Base-by-base conservation (phyloP, 2,329 filamentous ascomycete species). In the Fulvia fulva region DNA sequence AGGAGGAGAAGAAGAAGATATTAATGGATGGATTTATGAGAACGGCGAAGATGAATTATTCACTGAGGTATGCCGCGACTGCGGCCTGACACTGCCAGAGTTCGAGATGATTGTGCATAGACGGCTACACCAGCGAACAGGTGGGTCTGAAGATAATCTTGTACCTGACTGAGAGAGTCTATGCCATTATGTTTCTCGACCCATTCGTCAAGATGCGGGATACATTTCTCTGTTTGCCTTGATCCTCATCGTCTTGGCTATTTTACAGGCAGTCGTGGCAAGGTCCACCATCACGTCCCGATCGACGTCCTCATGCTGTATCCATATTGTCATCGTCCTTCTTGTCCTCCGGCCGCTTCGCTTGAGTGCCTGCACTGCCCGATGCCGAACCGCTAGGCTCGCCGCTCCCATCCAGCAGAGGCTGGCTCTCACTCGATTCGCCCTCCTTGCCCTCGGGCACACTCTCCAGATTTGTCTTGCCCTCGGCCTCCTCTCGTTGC, bases 401-500 rank as follows among this genome's bases (percentile, higher is more conserved):
- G 22, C 68, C 68, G 21, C 63, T 65, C 22, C 62, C 61, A 52
- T 67, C 65, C 28, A 70, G 58, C 55, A 69, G 75, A 49, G 87
- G 85, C 71, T 85, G 80, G 58, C 76, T 78, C 70, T 81, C 79
- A 47, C 84, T 83, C 25, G 82, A 80, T 74, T 91, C 88, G 30
- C 66, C 67, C 70, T 81, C 79, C 52, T 84, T 82, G 32, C 82
- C 82, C 75, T 71, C 68, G 67, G 91, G 87, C 71, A 97, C 91
- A 49, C 86, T 86, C 70, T 91, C 91, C 65, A 97, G 80, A 47
- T 86, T 84, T 45, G 85, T 85, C 78, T 92, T 93, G 66, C 85
- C 85, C 55, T 89, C 83, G 45, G 84, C 83, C 66, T 81, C 83
- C 37, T 79, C 76, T 59, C 86, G 83, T 66, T 90, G 87, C 67